Conservation (phyloP, 805 yeast genomes). For the Vanderwaltozyma yarrowii region DNA sequence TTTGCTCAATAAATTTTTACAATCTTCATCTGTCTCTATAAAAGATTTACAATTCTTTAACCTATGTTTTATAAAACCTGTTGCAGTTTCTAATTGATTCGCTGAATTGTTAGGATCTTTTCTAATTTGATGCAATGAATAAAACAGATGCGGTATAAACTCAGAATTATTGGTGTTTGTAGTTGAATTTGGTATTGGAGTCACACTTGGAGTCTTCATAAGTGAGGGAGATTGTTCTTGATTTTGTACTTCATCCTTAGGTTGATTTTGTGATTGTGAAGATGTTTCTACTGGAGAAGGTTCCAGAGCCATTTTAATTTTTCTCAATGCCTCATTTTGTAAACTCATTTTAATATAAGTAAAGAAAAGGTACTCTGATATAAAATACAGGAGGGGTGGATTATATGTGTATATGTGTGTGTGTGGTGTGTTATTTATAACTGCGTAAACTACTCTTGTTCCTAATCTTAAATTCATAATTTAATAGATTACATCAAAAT, state of each 20-base stretch:
- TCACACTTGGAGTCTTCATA: not conserved
- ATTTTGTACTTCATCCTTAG: not conserved
- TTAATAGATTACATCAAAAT: no score
- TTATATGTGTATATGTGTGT: no score
- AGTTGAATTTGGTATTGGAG: not conserved
- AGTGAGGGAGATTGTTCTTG: not conserved
- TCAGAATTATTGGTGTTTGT: constrained; percentile 8
- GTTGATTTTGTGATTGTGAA: not conserved
- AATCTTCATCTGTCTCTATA: constrained; percentile 23
- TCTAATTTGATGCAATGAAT: constrained; percentile 23
- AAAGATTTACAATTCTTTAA: constrained; percentile 22
- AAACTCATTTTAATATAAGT: constrained; percentile 1
- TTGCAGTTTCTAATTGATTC: constrained; percentile 23
- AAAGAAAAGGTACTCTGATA: no score
- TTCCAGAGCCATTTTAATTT: not conserved
- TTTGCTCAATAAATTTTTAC: constrained; percentile 18
- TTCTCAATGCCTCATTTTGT: constrained; percentile 1
- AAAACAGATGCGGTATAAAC: constrained; percentile 27
- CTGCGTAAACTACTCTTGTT: no score
- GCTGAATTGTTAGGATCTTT: constrained; percentile 25
- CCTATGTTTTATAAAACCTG: constrained; percentile 26
- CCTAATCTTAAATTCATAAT: no score
- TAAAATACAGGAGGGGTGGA: no score
- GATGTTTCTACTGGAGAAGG: not conserved
- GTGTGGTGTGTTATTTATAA: no score